Evolutionary conservation across 75 land plant species (phyloP).

Genomic region (Selaginella moellendorffii): DNA sequence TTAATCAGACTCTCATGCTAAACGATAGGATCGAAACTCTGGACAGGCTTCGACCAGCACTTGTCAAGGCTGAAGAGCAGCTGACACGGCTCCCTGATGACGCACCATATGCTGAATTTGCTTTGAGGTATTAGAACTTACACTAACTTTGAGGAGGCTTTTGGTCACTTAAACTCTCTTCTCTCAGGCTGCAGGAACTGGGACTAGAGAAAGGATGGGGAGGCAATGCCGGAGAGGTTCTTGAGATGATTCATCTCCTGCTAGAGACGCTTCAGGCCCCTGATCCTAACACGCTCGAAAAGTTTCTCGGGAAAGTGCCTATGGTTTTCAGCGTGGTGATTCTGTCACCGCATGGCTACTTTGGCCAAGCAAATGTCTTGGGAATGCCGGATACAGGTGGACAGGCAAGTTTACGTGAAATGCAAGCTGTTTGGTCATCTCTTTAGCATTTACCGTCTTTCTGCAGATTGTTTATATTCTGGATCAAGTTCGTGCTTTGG

Average conservation of each 20-base stretch:
- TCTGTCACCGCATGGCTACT: conserved; percentile 91
- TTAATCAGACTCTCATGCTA: conserved; percentile 67
- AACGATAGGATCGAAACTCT: conserved; percentile 42
- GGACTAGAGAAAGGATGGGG: conserved; percentile 98
- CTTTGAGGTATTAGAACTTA: conserved; percentile 39
- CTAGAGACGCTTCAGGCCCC: conserved; percentile 83
- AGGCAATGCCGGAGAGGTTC: conserved; percentile 46
- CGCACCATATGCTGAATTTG: conserved; percentile 42
- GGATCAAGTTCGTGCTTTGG: conserved; percentile 83
- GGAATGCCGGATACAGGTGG: conserved; percentile 99
- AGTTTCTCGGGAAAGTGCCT: conserved; percentile 59
- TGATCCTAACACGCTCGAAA: conserved; percentile 54
- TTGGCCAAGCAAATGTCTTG: conserved; percentile 89
- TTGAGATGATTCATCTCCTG: conserved; percentile 45
- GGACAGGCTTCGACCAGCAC: conserved; percentile 41
- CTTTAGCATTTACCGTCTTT: not conserved
- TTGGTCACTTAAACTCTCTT: not conserved
- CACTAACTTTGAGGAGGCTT: not conserved
- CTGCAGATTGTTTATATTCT: conserved; percentile 75
- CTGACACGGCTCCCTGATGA: conserved; percentile 35
- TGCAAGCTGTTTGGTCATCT: not conserved
- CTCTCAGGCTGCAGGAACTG: conserved; percentile 52
- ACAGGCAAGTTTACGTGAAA: conserved; percentile 62
- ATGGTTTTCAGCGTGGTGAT: conserved; percentile 67
- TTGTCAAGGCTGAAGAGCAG: conserved; percentile 48